Percentiles rank a stretch among this genome's conserved stretches.
Evolutionary conservation across 495 filamentous ascomycete species (phyloP).

Genomic region (Daldinia loculata): DNA sequence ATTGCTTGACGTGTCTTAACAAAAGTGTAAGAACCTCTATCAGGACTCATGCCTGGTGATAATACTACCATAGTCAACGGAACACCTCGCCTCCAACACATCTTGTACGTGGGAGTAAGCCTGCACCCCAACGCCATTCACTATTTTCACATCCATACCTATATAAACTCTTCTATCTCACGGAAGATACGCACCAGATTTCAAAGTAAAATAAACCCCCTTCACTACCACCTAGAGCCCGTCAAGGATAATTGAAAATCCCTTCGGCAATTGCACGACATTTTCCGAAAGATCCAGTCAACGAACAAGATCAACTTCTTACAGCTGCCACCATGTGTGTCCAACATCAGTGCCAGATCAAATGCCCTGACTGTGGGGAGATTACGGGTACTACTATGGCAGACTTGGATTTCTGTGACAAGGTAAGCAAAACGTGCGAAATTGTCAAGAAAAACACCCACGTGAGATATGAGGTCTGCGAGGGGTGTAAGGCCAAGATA

Average conservation of each 20-base stretch:
- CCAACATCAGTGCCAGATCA: not conserved
- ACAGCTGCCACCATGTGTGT: constrained; percentile 5
- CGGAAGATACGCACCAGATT: not conserved
- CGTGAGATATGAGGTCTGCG: not conserved
- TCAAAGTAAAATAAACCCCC: not conserved
- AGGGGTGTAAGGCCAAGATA: not conserved
- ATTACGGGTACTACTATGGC: not conserved
- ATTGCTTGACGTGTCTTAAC: not conserved
- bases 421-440: not conserved
- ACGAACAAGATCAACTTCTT: not conserved
- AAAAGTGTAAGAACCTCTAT: not conserved
- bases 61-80: not conserved
- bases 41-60: not conserved
- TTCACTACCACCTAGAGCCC: not conserved
- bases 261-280: not conserved
- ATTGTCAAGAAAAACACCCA: not conserved
- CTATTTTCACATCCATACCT: not conserved
- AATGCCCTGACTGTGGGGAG: not conserved
- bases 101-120: not conserved
- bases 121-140: not conserved
- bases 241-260: not conserved
- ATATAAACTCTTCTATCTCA: not conserved
- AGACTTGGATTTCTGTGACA: not conserved
- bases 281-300: not conserved
- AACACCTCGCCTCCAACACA: not conserved